Base-by-base conservation (phyloP, 768 basidiomycete genomes). In the Pleurotus ostreatus region DNA sequence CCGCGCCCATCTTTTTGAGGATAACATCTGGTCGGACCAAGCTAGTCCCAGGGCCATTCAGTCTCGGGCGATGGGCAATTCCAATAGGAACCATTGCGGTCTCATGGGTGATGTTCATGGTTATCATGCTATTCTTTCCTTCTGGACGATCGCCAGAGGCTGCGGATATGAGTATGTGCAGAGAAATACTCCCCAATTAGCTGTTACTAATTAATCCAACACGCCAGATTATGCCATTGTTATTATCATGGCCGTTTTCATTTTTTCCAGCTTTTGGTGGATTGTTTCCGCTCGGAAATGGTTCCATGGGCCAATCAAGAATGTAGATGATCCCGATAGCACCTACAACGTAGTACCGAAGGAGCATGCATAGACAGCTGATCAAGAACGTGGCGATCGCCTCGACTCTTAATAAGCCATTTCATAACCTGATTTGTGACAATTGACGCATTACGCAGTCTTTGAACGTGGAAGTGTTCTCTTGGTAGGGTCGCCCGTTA, bases 241-340 rank as follows among this genome's bases (percentile, higher is more conserved):
- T 11, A 80, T 88, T 55, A 78, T 88, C 63, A 74, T 78, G 72
- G 72, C 71, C 1, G 85, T 89, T 4, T 86, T 88, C 65, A 63
- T 85, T 13, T 86, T 88, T 61, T 83, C 88, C 0, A 69, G 80
- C 1, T 54, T 75, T 3, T 86, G 82, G 5, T 89, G 88, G 88
- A 66, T 84, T 5, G 30, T 84, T 3, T 87, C 86, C 20, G 88
- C 88, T 1, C 80, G 70, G 37, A 81, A 84, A 57, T 89, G 87
- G 87, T 89, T 89, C 71, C 75, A 69, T 20, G 87, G 87, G 0
- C 87, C 87, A 15, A 72, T 88, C 48, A 68, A 71, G 60, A 88
- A 77, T 52, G 65, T 81, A 11, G 71, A 76, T 44, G 70, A 70
- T 5, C 49, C 49, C 8, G 54, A 55, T 26, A 55, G 26, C 49